These are phyloP conservation scores for Patellaria atrata DNA, from an alignment of 495 filamentous ascomycete species.

Conservation along the genomic window DNA sequence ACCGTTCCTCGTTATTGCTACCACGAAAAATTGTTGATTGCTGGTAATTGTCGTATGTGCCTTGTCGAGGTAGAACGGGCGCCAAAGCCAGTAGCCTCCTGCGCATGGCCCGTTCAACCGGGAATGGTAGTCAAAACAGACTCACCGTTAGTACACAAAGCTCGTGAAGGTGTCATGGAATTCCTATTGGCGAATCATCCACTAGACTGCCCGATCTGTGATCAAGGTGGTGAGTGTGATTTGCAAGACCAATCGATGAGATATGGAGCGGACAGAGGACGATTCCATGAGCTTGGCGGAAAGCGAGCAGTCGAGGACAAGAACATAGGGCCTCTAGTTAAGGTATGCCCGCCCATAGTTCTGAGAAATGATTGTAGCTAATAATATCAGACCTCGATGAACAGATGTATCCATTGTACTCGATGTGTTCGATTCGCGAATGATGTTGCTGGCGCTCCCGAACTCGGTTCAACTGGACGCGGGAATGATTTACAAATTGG, in stretches of 20 bases:
- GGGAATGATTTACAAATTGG: conserved; percentile 97
- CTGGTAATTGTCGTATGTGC: conserved; percentile 99
- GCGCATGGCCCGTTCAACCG: conserved; percentile 95
- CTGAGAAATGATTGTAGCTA: not conserved
- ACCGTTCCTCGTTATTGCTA: conserved; percentile 98
- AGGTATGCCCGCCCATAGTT: conserved; percentile 29
- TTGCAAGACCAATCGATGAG: conserved; percentile 98
- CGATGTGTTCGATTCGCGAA: conserved; percentile 96
- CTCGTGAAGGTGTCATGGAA: conserved; percentile 96
- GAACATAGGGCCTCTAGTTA: conserved; percentile 96
- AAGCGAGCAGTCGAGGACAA: conserved; percentile 98
- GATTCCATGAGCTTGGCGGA: conserved; percentile 87
- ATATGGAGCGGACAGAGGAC: conserved; percentile 88
- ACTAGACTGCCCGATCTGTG: conserved; percentile 91
- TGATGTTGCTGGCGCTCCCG: conserved; percentile 88
- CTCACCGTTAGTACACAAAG: conserved; percentile 90
- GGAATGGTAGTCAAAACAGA: conserved; percentile 99
- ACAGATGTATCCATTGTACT: conserved; percentile 97
- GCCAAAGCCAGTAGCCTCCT: conserved; percentile 94
- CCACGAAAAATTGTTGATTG: conserved; percentile 98
- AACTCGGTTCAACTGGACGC: conserved; percentile 84
- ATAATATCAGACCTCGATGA: conserved; percentile 73
- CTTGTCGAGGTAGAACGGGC: conserved; percentile 91
- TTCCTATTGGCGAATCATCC: conserved; percentile 95
- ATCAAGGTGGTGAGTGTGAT: conserved; percentile 97